Evolutionary conservation across 1,284 basidiomycete species (phyloP), one percentile per base, ranked within the genome.

Genomic region (Heliocybe sulcata): DNA sequence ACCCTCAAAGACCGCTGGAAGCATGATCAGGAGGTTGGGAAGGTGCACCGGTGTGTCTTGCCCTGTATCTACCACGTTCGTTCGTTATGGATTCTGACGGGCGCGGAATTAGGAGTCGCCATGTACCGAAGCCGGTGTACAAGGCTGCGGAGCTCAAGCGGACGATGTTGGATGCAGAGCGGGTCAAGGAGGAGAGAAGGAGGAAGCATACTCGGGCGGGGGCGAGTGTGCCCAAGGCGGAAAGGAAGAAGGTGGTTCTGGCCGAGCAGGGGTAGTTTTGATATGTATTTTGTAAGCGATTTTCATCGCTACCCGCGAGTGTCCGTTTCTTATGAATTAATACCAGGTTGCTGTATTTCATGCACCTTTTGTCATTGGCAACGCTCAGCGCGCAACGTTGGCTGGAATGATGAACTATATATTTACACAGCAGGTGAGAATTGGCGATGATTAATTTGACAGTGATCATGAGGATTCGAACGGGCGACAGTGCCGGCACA

Each of bases 181-280:
- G 88, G 58, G 88, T 90, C 77, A 98, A 98, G 76, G 94, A 99
- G 67, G 96, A 98, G 69, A 83, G 94, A 63, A 78, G 95, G 62
- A 75, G 94, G 66, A 93, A 90, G 67, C 92, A 95, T 65, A 86
- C 91, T 9, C 79, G 91, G 42, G 85, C 84, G 11, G 93, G 94
- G 53, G 83, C 88, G 68, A 83, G 75, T 70, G 98, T 95, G 69
- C 95, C 96, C 6, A 94, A 90, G 67, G 85, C 94, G 35, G 95
- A 95, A 73, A 83, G 89, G 68, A 94, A 94, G 74, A 94, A 90
- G 70, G 72, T 87, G 31, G 87, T 94, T 59, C 73, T 94, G 57
- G 77, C 76, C 49, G 90, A 94, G 70, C 90, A 94, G 73, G 82
- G 81, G 57, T 86, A 61, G 55, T 33, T 25, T 25, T 48, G 23